Conservation (phyloP, 371 early-diverging fungal species). For the Lichtheimia corymbifera region DNA sequence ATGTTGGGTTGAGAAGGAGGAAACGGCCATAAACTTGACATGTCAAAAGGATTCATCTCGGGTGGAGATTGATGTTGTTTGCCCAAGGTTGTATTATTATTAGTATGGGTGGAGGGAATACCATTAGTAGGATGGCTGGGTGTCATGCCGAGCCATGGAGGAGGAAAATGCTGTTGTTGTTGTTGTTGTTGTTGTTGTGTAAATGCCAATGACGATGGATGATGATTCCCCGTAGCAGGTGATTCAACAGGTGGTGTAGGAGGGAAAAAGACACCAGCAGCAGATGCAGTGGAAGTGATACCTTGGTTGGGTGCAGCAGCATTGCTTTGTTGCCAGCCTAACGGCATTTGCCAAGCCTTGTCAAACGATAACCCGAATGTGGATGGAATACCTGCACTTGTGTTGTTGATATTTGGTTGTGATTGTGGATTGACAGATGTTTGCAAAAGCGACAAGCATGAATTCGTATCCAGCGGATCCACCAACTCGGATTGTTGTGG, state of each 20-base stretch:
- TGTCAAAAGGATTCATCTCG: too few species aligned
- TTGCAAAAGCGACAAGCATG: constrained; percentile 12
- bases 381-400: neutral
- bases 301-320: constrained; percentile 2
- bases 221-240: neutral
- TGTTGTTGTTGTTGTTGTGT: constrained; percentile 4
- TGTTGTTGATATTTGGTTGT: neutral
- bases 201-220: neutral
- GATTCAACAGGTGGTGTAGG: constrained; percentile 16
- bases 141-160: too few species aligned
- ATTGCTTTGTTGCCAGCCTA: constrained; percentile 1
- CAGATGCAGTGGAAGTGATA: neutral
- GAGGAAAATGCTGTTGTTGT: neutral
- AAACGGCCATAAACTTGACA: too few species aligned
- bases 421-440: too few species aligned
- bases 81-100: too few species aligned
- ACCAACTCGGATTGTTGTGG: constrained; percentile 9
- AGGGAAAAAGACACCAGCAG: constrained; percentile 8
- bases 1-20: neutral
- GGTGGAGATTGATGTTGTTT: neutral
- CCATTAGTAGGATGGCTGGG: too few species aligned
- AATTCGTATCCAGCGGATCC: constrained; percentile 13
- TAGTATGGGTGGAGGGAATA: too few species aligned
- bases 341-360: neutral
- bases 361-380: neutral